Conservation (phyloP, 257 asterid species). For the Solanum pinnatisectum region DNA sequence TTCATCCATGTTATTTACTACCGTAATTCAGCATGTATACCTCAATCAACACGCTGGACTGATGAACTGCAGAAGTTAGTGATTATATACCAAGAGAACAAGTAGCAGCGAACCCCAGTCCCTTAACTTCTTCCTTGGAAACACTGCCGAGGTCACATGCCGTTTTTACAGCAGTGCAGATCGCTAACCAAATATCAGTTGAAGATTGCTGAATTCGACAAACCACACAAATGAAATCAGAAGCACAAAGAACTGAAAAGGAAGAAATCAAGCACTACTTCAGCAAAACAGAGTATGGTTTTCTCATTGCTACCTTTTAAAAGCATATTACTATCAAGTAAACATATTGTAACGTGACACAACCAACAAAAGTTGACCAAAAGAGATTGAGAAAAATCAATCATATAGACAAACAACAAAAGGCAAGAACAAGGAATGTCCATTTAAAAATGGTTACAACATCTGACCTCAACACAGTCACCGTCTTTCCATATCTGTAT, state of each 20-base stretch:
- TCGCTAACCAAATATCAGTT: slow-evolving; percentile 97
- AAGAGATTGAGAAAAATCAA: neutral
- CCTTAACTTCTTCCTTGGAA: slow-evolving; percentile 62
- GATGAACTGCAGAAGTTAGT: neutral
- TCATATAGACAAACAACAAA: neutral
- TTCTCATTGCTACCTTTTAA: neutral
- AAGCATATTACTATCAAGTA: neutral
- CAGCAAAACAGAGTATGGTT: neutral
- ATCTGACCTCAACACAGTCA: slow-evolving; percentile 76
- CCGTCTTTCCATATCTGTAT: slow-evolving; percentile 98
- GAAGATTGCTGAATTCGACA: slow-evolving; percentile 73
- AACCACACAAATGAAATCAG: slow-evolving; percentile 1
- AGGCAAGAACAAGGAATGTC: neutral
- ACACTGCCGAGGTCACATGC: slow-evolving; percentile 69
- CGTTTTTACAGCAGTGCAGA: slow-evolving; percentile 88
- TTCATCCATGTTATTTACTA: slow-evolving; percentile 9
- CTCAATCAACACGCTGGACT: neutral
- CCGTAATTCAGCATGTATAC: neutral
- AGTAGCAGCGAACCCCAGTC: slow-evolving; percentile 97
- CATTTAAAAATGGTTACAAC: neutral
- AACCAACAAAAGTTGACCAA: neutral
- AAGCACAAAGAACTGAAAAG: neutral
- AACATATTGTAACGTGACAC: neutral
- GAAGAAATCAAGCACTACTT: neutral
- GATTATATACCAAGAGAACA: slow-evolving; percentile 78